Evolutionary conservation across 73 alveolate species (phyloP).

Genomic region (Tetrahymena malaccensis): DNA sequence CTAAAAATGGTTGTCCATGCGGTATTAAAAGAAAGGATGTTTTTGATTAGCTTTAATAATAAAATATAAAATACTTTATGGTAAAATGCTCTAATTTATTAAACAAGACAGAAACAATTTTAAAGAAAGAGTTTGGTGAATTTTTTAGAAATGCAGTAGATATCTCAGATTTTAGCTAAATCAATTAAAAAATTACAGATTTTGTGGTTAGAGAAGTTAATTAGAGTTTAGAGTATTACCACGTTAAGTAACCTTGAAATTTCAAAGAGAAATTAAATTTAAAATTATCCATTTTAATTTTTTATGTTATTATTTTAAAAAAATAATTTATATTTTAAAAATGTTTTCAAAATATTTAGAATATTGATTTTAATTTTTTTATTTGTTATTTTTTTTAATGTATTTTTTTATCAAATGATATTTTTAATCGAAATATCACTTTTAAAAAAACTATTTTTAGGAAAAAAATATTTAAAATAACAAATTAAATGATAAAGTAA

Average conservation of each 20-base stretch:
- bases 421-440: no score
- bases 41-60: background rate
- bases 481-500: no score
- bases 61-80: background rate
- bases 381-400: no score
- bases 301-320: no score
- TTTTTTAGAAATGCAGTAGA: background rate
- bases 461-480: no score
- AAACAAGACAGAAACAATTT: background rate
- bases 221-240: background rate
- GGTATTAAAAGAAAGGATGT: background rate
- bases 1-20: background rate
- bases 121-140: background rate
- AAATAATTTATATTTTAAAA: no score
- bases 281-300: no score
- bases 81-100: background rate
- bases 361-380: no score
- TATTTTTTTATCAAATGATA: no score
- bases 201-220: background rate
- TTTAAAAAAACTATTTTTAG: no score
- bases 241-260: background rate
- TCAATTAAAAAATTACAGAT: background rate
- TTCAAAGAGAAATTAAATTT: no score
- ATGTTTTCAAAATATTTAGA: no score
- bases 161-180: background rate